phyloP scores from a whole-genome alignment of 2,329 filamentous ascomycete species.

The Sporothrix dimorphospora region DNA sequence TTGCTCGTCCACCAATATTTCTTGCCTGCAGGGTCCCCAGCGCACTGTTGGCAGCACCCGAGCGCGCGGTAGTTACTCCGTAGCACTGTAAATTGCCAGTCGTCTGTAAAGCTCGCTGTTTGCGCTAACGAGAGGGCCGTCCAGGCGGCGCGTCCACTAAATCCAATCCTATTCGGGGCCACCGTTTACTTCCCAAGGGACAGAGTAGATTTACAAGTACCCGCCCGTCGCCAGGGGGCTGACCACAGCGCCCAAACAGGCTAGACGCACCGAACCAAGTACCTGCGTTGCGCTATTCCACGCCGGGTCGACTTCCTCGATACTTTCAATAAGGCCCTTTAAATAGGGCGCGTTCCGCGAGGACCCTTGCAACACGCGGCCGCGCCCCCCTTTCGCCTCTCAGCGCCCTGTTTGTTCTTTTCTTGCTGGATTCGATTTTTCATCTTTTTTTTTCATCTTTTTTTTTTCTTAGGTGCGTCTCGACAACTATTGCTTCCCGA shows the following conservation, averaged over 20 bases:
- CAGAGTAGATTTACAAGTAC: no score
- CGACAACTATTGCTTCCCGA: slow-evolving; percentile 7
- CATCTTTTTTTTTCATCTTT: background rate
- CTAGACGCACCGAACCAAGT: slow-evolving; percentile 9
- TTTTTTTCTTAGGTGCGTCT: background rate
- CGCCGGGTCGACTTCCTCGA: background rate
- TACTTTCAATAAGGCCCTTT: background rate
- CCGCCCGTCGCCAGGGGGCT: background rate
- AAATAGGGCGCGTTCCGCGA: background rate
- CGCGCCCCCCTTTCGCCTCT: background rate
- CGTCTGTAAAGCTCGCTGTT: no score
- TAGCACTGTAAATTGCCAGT: background rate
- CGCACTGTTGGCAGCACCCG: background rate
- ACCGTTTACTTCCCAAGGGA: background rate
- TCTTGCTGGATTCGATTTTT: background rate
- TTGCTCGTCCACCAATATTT: background rate
- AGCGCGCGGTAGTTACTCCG: background rate
- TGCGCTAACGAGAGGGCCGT: background rate
- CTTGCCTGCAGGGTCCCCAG: background rate
- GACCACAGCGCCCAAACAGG: slow-evolving; percentile 8
- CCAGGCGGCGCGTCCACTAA: background rate
- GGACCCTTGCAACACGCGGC: slow-evolving; percentile 16
- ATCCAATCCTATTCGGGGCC: background rate
- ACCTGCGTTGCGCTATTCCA: background rate
- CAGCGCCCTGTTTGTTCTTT: background rate